Evolutionary conservation across 2,329 filamentous ascomycete genomes (phyloP), one percentile per base, ranked within the genome.

Genomic region (Raffaelea albimanens): DNA sequence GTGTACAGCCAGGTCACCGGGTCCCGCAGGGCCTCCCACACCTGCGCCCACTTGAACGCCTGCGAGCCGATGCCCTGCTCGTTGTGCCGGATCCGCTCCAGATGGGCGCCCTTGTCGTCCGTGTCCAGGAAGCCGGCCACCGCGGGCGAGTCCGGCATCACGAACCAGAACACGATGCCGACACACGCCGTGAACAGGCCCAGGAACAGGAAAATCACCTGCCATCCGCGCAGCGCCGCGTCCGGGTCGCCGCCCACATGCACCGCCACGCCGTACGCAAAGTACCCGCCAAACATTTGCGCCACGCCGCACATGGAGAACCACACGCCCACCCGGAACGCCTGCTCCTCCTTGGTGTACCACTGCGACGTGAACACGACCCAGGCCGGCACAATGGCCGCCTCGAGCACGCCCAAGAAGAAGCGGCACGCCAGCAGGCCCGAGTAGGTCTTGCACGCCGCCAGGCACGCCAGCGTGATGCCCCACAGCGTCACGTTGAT

Each of bases 311-410:
- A 58, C 65, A 82, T 83, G 43, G 67, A 73, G 63, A 84, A 85
- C 83, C 83, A 86, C 46, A 85, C 75, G 2, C 73, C 75, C 2
- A 75, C 76, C 5, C 83, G 67, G 0, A 71, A 66, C 1, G 76
- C 78, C 40, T 50, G 48, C 43, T 52, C 51, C 45, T 53, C 52
- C 19, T 53, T 57, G 5, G 49, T 58, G 43, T 57, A 62, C 60
- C 59, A 60, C 47, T 58, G 56, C 31, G 53, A 56, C 1, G 55
- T 61, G 18, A 66, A 57, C 4, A 66, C 55, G 2, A 64, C 55
- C 46, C 62, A 59, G 0, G 60, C 57, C 0, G 59, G 59, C 20
- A 55, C 52, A 13, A 60, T 49, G 18, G 52, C 54, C 2, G 59
- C 57, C 44, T 61, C 59, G 10, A 59, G 44, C 4, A 54, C 51